Conservation (phyloP, 331 rosid genomes). For the Quercus lobata region DNA sequence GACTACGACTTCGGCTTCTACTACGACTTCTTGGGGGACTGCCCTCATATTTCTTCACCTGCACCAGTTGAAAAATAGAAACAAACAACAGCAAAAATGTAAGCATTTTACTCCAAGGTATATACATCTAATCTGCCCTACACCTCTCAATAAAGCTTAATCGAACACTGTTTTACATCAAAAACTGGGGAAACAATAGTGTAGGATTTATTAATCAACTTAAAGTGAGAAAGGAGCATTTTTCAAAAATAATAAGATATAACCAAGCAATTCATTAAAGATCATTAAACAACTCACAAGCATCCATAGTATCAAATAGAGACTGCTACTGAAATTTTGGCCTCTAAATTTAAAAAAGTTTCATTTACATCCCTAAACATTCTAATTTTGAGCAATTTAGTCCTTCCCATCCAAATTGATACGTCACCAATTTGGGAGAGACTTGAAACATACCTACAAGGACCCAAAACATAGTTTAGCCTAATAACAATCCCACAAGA, state of each 20-base stretch:
- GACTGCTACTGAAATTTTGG: neutral
- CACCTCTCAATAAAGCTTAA: neutral
- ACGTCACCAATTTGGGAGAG: neutral
- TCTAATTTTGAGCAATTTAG: neutral
- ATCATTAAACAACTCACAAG: neutral
- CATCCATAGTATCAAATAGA: neutral
- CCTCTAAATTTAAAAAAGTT: neutral
- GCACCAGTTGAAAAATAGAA: slow-evolving; percentile 3
- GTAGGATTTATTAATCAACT: neutral
- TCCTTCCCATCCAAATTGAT: neutral
- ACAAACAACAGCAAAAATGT: neutral
- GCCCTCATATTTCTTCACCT: slow-evolving; percentile 78
- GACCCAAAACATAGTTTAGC: neutral
- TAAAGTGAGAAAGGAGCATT: neutral
- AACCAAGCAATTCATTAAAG: neutral
- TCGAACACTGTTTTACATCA: neutral
- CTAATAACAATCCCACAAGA: neutral
- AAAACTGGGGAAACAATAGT: neutral
- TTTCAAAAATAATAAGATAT: neutral
- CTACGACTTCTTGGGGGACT: slow-evolving; percentile 85
- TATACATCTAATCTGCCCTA: neutral
- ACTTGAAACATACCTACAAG: neutral
- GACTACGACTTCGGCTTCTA: slow-evolving; percentile 57
- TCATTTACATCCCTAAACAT: neutral
- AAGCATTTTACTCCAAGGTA: neutral